Conservation (phyloP, 2,329 filamentous ascomycete species). For the Sarocladium brachiariae region DNA sequence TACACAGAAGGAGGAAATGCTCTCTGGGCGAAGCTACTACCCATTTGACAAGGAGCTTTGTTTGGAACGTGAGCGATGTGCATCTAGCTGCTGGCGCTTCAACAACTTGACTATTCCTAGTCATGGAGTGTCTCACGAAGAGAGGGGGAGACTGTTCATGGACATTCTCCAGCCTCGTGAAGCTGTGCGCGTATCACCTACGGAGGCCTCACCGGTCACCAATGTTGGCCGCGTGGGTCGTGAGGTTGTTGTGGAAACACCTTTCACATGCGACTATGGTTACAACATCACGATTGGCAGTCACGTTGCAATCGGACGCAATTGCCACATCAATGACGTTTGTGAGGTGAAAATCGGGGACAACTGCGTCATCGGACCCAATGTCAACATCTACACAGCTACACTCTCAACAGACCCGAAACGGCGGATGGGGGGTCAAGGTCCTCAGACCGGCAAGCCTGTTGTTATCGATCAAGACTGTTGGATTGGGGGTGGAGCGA, state of each 20-base stretch:
- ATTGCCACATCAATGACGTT: conserved; percentile 84
- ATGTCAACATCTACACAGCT: conserved; percentile 78
- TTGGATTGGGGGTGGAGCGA: conserved; percentile 72
- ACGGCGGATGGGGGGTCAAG: conserved; percentile 65
- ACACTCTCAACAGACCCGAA: conserved; percentile 67
- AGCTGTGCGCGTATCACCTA: conserved; percentile 48
- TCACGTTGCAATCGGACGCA: conserved; percentile 74
- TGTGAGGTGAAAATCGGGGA: conserved; percentile 75
- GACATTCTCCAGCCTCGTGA: conserved; percentile 63
- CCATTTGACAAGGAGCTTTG: conserved; percentile 73
- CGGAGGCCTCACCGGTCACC: conserved; percentile 42
- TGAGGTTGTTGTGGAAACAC: conserved; percentile 72
- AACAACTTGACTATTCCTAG: conserved; percentile 69
- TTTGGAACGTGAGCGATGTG: conserved; percentile 79
- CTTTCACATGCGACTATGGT: conserved; percentile 90
- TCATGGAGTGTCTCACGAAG: conserved; percentile 60
- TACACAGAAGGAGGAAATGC: conserved; percentile 87
- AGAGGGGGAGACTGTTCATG: conserved; percentile 63
- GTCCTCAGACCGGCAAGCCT: conserved; percentile 60
- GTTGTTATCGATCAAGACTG: conserved; percentile 81
- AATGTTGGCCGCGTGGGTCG: conserved; percentile 62
- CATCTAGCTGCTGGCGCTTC: conserved; percentile 73
- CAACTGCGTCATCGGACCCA: conserved; percentile 69
- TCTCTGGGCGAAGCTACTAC: conserved; percentile 69
- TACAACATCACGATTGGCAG: conserved; percentile 89